phyloP scores from a whole-genome alignment of 2,329 filamentous ascomycete genomes.

The Phialemoniopsis sp. region DNA sequence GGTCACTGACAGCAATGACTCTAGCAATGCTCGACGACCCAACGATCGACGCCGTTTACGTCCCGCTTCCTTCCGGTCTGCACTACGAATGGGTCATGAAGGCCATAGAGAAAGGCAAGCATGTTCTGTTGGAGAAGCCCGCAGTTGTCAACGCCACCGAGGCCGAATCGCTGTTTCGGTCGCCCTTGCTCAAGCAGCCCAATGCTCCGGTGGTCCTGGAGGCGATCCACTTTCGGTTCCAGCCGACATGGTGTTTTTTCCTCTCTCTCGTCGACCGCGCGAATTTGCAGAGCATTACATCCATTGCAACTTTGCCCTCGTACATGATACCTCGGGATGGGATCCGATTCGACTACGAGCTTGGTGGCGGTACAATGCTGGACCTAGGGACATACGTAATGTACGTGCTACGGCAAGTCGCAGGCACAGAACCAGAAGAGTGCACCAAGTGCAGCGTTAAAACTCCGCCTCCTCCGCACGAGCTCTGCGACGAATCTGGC shows the following conservation, averaged over 20 bases:
- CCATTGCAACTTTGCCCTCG: slow-evolving; percentile 13
- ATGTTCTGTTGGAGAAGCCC: slow-evolving; percentile 43
- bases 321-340: slow-evolving; percentile 17
- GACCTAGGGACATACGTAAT: slow-evolving; percentile 34
- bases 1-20: slow-evolving; percentile 10
- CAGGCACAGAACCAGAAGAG: slow-evolving; percentile 27
- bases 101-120: slow-evolving; percentile 33
- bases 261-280: slow-evolving; percentile 21
- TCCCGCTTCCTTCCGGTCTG: slow-evolving; percentile 27
- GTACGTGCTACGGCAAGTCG: slow-evolving; percentile 27
- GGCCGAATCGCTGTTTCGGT: slow-evolving; percentile 25
- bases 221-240: slow-evolving; percentile 36
- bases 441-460: slow-evolving; percentile 21
- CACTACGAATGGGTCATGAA: slow-evolving; percentile 32
- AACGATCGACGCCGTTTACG: slow-evolving; percentile 35
- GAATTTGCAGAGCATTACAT: slow-evolving; percentile 18
- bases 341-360: slow-evolving; percentile 25
- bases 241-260: slow-evolving; percentile 27
- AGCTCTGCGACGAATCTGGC: slow-evolving; percentile 22
- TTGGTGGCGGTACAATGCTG: slow-evolving; percentile 24
- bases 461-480: slow-evolving; percentile 6
- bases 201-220: slow-evolving; percentile 33
- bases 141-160: slow-evolving; percentile 29
- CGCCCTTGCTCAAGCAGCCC: slow-evolving; percentile 17
- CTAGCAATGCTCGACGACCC: slow-evolving; percentile 23